Conservation (phyloP, 768 basidiomycete genomes). For the Tylopilus felleus region DNA sequence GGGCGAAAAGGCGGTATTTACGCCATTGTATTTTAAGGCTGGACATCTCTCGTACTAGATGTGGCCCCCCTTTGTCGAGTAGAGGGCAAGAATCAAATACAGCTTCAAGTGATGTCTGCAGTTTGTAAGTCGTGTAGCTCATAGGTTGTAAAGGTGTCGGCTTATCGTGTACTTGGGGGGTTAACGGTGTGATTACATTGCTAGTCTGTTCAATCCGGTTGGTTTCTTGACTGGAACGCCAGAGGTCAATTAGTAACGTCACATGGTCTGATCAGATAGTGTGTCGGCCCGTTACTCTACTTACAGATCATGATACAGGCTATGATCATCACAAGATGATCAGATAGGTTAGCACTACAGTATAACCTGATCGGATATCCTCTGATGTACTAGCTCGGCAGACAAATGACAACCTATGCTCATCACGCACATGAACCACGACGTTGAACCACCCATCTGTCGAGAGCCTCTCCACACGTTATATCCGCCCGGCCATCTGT, state of each 20-base stretch:
- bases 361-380: background rate
- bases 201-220: background rate
- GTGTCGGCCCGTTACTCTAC: no score
- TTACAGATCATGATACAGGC: no score
- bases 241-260: no score
- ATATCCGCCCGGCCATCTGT: constrained; percentile 34
- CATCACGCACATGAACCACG: no score
- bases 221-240: background rate
- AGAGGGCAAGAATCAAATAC: constrained; percentile 61
- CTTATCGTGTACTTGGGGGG: background rate
- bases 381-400: background rate
- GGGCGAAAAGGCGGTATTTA: constrained; percentile 54
- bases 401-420: constrained; percentile 13
- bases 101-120: constrained; percentile 38
- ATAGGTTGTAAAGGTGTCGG: background rate
- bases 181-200: background rate
- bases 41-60: constrained; percentile 65
- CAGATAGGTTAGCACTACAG: background rate
- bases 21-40: constrained; percentile 45
- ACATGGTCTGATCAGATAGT: no score
- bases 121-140: background rate
- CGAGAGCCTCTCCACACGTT: constrained; percentile 80
- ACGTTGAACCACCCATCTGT: background rate
- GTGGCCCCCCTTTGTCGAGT: constrained; percentile 55
- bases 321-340: no score